phyloP scores from a whole-genome alignment of 2,329 filamentous ascomycete species.

The Hirsutella minnesotensis region DNA sequence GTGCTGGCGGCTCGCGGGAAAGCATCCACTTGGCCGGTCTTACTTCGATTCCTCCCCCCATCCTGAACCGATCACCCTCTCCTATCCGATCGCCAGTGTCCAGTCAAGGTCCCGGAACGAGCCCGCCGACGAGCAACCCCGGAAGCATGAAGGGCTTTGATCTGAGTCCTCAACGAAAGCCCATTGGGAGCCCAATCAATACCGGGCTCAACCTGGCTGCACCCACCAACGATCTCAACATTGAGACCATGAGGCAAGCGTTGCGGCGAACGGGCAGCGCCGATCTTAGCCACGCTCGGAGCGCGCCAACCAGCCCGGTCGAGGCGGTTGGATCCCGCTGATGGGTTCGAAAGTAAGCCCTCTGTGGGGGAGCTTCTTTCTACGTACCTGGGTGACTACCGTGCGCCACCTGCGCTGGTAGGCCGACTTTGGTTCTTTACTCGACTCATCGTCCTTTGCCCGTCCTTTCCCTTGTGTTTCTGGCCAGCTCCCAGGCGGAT shows the following conservation, averaged over 20 bases:
- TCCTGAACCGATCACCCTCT: constrained; percentile 59
- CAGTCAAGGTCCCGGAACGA: constrained; percentile 54
- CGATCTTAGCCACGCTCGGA: constrained; percentile 52
- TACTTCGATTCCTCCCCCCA: constrained; percentile 42
- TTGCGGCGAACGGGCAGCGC: constrained; percentile 74
- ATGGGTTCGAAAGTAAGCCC: neutral
- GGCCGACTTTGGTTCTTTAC: neutral
- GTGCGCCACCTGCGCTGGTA: too few relatives aligned
- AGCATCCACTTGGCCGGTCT: constrained; percentile 58
- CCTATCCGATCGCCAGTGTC: constrained; percentile 71
- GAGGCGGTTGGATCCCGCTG: constrained; percentile 24
- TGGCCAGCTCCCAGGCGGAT: neutral
- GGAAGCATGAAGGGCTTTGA: constrained; percentile 66
- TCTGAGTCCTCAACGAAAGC: constrained; percentile 48
- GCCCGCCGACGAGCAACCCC: constrained; percentile 65
- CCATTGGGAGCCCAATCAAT: constrained; percentile 51
- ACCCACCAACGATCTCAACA: constrained; percentile 55
- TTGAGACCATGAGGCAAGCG: constrained; percentile 91
- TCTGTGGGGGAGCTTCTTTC: neutral
- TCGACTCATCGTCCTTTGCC: neutral
- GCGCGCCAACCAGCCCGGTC: constrained; percentile 46
- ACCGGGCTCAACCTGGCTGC: constrained; percentile 35
- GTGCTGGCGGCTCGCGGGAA: constrained; percentile 46
- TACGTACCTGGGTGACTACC: too few relatives aligned
- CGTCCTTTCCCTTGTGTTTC: neutral